These are phyloP conservation scores for Cercospora sojina DNA, from an alignment of 2,329 filamentous ascomycete species.

Conservation along the genomic window DNA sequence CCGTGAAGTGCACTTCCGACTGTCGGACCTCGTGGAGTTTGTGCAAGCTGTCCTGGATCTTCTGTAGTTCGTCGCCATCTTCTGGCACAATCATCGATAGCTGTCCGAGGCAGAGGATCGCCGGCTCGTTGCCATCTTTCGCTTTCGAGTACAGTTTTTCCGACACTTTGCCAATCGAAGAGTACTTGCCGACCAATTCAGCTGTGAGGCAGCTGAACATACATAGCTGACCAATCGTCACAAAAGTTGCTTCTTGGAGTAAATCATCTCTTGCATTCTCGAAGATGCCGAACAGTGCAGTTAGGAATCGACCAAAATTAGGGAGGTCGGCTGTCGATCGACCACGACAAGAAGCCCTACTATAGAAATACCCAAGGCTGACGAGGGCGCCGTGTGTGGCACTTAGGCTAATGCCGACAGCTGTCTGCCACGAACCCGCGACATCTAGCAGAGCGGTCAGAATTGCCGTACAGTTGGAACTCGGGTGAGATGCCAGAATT, in stretches of 20 bases:
- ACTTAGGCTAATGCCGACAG: constrained; percentile 60
- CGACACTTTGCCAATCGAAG: constrained; percentile 46
- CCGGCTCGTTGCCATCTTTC: constrained; percentile 77
- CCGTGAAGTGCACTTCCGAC: constrained; percentile 83
- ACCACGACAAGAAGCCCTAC: constrained; percentile 55
- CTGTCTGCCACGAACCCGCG: constrained; percentile 55
- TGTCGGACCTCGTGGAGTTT: constrained; percentile 79
- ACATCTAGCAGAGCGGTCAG: constrained; percentile 41
- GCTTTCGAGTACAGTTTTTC: constrained; percentile 65
- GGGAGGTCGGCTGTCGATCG: not conserved
- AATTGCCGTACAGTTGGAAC: constrained; percentile 41
- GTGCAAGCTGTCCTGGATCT: constrained; percentile 68
- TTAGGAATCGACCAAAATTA: constrained; percentile 42
- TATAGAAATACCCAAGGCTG: constrained; percentile 58
- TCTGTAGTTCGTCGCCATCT: constrained; percentile 46
- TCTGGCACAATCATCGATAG: constrained; percentile 64
- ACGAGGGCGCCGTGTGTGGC: constrained; percentile 61
- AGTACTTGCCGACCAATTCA: constrained; percentile 34
- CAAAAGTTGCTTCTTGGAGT: constrained; percentile 58
- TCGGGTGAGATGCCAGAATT: constrained; percentile 67
- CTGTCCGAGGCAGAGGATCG: constrained; percentile 77
- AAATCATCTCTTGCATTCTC: constrained; percentile 54
- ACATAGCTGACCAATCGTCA: constrained; percentile 61
- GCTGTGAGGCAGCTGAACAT: constrained; percentile 57
- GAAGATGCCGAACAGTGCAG: constrained; percentile 53